These are phyloP conservation scores for Trichomonas gallinae DNA, from an alignment of 208 protist species.

Conservation along the genomic window DNA sequence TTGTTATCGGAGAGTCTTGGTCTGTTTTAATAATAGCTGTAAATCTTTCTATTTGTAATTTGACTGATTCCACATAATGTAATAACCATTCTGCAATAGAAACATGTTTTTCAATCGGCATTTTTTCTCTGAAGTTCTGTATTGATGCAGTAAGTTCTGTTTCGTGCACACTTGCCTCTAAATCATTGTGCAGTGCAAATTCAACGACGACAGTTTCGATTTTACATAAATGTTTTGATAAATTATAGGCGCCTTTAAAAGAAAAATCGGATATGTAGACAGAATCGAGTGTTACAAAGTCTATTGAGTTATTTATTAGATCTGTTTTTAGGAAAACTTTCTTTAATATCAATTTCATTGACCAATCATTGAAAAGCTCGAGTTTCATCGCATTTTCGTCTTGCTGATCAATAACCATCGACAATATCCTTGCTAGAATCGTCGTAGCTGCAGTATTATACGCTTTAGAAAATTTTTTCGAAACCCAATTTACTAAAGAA, in stretches of 20 bases:
- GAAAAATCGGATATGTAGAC: background rate
- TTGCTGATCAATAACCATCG: background rate
- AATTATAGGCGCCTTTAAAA: background rate
- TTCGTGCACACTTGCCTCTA: background rate
- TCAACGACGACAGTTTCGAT: background rate
- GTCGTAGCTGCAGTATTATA: background rate
- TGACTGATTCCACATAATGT: background rate
- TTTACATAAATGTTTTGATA: background rate
- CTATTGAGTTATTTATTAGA: background rate
- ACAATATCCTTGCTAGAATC: background rate
- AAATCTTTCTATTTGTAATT: background rate
- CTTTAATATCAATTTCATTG: background rate
- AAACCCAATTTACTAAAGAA: background rate
- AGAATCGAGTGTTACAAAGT: background rate
- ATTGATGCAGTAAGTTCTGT: background rate
- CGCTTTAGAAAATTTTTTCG: background rate
- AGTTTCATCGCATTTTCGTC: background rate
- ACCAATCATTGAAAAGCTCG: background rate
- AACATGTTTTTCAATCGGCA: background rate
- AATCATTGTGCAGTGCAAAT: background rate
- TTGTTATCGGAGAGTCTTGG: background rate
- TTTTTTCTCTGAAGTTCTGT: background rate
- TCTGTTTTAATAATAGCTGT: background rate
- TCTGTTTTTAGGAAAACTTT: background rate
- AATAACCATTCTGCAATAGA: background rate